Conservation (phyloP, 2,329 filamentous ascomycete species). For the Calonectria ilicicola region DNA sequence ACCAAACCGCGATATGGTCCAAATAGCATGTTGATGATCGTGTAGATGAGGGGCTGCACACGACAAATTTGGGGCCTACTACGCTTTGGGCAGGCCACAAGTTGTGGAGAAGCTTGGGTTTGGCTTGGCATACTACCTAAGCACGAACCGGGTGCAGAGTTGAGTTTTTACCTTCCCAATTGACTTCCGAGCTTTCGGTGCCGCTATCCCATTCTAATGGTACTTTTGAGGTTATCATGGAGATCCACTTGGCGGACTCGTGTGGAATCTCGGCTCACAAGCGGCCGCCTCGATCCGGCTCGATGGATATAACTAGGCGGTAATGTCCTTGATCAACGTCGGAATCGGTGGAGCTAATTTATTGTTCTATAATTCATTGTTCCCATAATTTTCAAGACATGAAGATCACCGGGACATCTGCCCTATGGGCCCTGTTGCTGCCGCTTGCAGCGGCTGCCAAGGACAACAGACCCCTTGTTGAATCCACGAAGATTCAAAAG, state of each 20-base stretch:
- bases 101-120: slow-evolving; percentile 33
- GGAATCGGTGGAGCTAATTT: neutral
- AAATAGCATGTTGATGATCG: neutral
- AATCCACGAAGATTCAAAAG: slow-evolving; percentile 39
- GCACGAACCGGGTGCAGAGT: slow-evolving; percentile 19
- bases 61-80: neutral
- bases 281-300: neutral
- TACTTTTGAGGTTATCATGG: neutral
- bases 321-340: neutral
- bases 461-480: slow-evolving; percentile 31
- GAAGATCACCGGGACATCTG: slow-evolving; percentile 32
- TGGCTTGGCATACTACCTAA: slow-evolving; percentile 36
- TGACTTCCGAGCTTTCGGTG: slow-evolving; percentile 9
- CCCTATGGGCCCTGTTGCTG: slow-evolving; percentile 42
- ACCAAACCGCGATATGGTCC: neutral
- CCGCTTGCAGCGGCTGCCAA: slow-evolving; percentile 36
- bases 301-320: neutral
- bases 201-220: neutral
- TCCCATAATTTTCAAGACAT: slow-evolving; percentile 16
- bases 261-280: neutral
- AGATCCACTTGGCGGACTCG: neutral
- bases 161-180: slow-evolving; percentile 22
- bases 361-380: neutral
- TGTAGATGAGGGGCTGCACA: neutral
- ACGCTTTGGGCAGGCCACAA: slow-evolving; percentile 35